Evolutionary conservation across 73 alveolate genomes (phyloP), one percentile per base, ranked within the genome.

Genomic region (Tetrahymena thermophila): DNA sequence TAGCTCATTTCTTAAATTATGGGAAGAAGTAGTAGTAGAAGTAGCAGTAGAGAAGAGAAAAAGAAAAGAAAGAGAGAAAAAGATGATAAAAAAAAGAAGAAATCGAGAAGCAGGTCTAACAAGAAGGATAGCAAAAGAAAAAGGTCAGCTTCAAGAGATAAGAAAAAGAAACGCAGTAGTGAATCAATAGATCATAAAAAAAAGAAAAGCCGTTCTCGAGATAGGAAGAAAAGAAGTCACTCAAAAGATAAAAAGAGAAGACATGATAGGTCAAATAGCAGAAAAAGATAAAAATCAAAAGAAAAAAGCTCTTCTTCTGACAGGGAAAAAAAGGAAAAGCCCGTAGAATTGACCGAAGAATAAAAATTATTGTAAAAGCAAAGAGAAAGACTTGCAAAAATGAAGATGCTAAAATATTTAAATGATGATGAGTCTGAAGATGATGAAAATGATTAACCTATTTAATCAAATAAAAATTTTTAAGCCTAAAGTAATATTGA

Each of bases 311-410:
- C 89, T 71, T 93, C 93, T n/a, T 43, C 57, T 35, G 94, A 28
- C 84, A 84, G 55, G 42, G 94, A 35, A 40, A 9, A 11, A n/a
- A 56, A 55, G 34, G 93, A 94, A 83, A 94, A 37, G 95, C 56
- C 93, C 34, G 83, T 38, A 85, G 35, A 25, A 17, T 85, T 40
- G 94, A 42, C 71, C 71, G 31, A 28, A 34, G 55, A 93, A 21
- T 55, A 85, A 94, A 85, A 94, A 93, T n/a, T 38, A 58, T 94
- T 96, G 93, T 58, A 96, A 93, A 89, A 97, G 94, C 71, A 93
- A 96, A 43, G 94, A 38, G 98, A 97, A 16, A 96, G 98, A 94
- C 94, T 97, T 15, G 98, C 98, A n/a, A 97, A 96, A 93, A 97
- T 96, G 35, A 93, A 97, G 56, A 57, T 96, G 85, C 96, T 97